Evolutionary conservation across 2,329 filamentous ascomycete species (phyloP), one percentile per base, ranked within the genome.

Genomic region (Bipolaris victoriae): DNA sequence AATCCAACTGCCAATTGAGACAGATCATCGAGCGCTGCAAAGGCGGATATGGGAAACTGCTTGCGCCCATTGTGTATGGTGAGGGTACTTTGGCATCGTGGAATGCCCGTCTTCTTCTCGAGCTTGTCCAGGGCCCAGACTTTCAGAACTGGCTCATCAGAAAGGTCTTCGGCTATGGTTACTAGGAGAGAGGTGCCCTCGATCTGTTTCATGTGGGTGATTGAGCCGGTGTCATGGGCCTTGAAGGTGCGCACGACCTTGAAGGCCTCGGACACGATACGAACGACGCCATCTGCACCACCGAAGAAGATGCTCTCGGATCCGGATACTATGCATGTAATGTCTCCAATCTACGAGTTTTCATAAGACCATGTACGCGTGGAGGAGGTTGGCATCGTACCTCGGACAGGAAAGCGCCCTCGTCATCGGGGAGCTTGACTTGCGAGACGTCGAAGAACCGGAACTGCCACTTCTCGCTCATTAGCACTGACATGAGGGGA

Each of bases 391-490:
- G 57, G 45, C 39, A 52, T 54, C 85, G 86, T 84, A 90, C 90
- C 77, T 93, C 89, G 80, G 96, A 90, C 73, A 92, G 84, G 72
- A 87, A 84, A 67, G 88, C 87, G 74, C 87, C 89, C 74, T 96
- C 91, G 71, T 89, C 89, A 76, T 96, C 90, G 67, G 84, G 85
- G 70, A 93, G 84, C 73, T 89, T 87, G 77, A 97, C 88, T 75
- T 90, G 89, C 75, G 88, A 88, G 77, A 96, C 92, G 80, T 97
- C 92, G 86, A 99, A 98, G 88, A 99, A 99, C 84, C 96, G 93
- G 82, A 99, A 99, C 90, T 97, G 97, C 94, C 95, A 98, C 94
- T 97, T 64, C 44, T 51, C 52, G 13, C 44, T 52, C 16, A 52
- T 76, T 61, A 76, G 73, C 66, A 18, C 49, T 18, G 60, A 45